A percentile compares a stretch with the other conserved stretches of the same genome.
These are phyloP conservation scores for Coemansia sp. DNA, from an alignment of 192 early-diverging fungal genomes.

Conservation along the genomic window DNA sequence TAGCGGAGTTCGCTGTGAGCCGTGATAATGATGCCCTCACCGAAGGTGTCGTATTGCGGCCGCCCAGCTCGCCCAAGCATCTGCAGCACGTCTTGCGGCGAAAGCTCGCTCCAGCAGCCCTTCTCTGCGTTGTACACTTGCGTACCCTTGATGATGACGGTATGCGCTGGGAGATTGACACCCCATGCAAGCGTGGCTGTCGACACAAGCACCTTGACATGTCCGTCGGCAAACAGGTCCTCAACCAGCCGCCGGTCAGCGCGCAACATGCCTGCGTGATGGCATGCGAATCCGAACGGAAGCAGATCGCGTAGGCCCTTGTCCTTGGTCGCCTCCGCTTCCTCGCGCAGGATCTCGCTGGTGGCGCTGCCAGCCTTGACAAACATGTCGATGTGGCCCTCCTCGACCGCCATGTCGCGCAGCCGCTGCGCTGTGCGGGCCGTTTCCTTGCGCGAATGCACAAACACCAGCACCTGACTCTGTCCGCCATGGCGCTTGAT, in stretches of 20 bases:
- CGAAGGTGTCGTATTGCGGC: constrained; percentile 92
- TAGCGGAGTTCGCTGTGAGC: constrained; percentile 90
- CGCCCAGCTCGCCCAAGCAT: constrained; percentile 98
- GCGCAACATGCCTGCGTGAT: constrained; percentile 95
- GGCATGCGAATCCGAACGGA: constrained; percentile 93
- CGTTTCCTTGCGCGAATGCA: constrained; percentile 97
- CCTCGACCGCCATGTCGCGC: constrained; percentile 90
- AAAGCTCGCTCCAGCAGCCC: constrained; percentile 92
- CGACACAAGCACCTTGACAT: constrained; percentile 89
- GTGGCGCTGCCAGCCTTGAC: constrained; percentile 77
- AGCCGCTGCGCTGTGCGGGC: constrained; percentile 90
- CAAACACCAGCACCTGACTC: constrained; percentile 93
- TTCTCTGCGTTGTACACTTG: constrained; percentile 96
- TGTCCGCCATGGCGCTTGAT: constrained; percentile 78
- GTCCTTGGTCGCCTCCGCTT: constrained; percentile 80
- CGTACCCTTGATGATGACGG: constrained; percentile 98
- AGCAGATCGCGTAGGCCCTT: constrained; percentile 82
- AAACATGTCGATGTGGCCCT: constrained; percentile 80
- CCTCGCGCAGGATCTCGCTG: constrained; percentile 79
- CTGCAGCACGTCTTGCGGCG: constrained; percentile 95
- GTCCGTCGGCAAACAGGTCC: constrained; percentile 87
- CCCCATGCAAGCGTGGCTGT: constrained; percentile 99
- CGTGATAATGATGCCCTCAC: constrained; percentile 97
- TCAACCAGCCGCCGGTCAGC: constrained; percentile 91
- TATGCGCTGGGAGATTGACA: constrained; percentile 97